These are phyloP conservation scores for Boletus vermiculosoides DNA, from an alignment of 768 basidiomycete species.

Conservation along the genomic window DNA sequence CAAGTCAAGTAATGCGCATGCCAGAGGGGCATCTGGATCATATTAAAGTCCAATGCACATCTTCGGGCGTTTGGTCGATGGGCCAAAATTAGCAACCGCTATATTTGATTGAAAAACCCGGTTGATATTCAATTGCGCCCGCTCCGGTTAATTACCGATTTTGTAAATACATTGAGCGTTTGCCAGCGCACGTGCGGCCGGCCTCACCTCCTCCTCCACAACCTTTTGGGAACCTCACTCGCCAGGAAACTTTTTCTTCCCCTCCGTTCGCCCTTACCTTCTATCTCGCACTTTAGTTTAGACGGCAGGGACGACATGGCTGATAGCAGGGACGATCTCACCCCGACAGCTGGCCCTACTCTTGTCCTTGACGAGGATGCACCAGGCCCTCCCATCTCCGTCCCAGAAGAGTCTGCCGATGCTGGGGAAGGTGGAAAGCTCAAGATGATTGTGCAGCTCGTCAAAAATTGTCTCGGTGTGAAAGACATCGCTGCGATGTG, in stretches of 20 bases:
- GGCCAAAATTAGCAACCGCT: not conserved
- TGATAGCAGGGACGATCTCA: constrained; percentile 13
- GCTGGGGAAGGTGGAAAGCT: constrained; percentile 86
- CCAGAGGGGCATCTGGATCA: not conserved
- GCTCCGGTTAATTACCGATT: constrained; percentile 8
- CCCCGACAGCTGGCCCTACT: constrained; percentile 3
- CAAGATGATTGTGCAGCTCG: constrained; percentile 89
- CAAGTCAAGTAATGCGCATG: not conserved
- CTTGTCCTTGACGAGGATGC: constrained; percentile 46
- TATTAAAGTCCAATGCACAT: not conserved
- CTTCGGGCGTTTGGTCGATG: not conserved
- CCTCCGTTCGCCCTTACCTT: not conserved
- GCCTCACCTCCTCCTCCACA: constrained; percentile 9
- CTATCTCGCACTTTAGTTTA: not conserved
- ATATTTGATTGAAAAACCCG: not conserved
- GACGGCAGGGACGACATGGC: constrained; percentile 17
- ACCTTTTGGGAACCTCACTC: constrained; percentile 8
- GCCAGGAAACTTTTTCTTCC: constrained; percentile 3
- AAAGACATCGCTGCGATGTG: constrained; percentile 95
- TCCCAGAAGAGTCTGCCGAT: constrained; percentile 71
- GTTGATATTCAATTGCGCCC: not conserved
- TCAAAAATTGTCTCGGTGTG: constrained; percentile 89
- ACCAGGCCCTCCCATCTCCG: constrained; percentile 56
- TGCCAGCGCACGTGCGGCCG: constrained; percentile 24
- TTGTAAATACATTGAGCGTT: constrained; percentile 11